Percentiles rank a stretch among this genome's conserved stretches.
These are phyloP conservation scores for Ophiostoma ulmi DNA, from an alignment of 2,329 filamentous ascomycete genomes.

Conservation along the genomic window DNA sequence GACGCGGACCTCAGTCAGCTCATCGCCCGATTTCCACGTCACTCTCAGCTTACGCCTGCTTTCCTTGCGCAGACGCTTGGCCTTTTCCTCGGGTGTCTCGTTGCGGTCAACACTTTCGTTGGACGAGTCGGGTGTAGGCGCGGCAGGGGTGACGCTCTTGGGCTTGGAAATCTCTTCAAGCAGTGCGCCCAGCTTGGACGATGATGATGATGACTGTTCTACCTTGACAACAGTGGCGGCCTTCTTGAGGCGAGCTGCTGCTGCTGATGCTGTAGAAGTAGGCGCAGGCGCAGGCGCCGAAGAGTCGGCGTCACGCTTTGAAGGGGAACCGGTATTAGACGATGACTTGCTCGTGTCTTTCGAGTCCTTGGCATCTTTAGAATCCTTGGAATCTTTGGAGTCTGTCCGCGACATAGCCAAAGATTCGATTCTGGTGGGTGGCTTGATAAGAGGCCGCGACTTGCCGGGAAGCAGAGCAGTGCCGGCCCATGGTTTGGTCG, in stretches of 20 bases:
- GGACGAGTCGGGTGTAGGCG: slow-evolving; percentile 34
- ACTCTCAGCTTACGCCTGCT: slow-evolving; percentile 65
- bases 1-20: slow-evolving; percentile 60
- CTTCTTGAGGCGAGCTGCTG: slow-evolving; percentile 30
- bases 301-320: slow-evolving; percentile 12
- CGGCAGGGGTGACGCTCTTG: slow-evolving; percentile 45
- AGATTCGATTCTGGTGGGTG: slow-evolving; percentile 26
- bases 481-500: slow-evolving; percentile 32
- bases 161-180: slow-evolving; percentile 48
- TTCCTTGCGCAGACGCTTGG: slow-evolving; percentile 66
- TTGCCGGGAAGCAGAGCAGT: slow-evolving; percentile 44
- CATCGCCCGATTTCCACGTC: slow-evolving; percentile 62
- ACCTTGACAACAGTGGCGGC: slow-evolving; percentile 29
- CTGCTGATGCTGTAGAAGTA: neutral
- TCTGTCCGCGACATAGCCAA: slow-evolving; percentile 13
- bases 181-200: slow-evolving; percentile 50
- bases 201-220: slow-evolving; percentile 30
- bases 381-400: slow-evolving; percentile 14
- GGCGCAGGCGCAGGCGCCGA: neutral
- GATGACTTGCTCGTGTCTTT: slow-evolving; percentile 14
- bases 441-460: slow-evolving; percentile 41
- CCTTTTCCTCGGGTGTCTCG: slow-evolving; percentile 64
- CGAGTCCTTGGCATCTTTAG: neutral
- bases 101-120: slow-evolving; percentile 41
- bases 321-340: slow-evolving; percentile 10